phyloP scores from a whole-genome alignment of 306 rosid species.

The Rosa persica region DNA sequence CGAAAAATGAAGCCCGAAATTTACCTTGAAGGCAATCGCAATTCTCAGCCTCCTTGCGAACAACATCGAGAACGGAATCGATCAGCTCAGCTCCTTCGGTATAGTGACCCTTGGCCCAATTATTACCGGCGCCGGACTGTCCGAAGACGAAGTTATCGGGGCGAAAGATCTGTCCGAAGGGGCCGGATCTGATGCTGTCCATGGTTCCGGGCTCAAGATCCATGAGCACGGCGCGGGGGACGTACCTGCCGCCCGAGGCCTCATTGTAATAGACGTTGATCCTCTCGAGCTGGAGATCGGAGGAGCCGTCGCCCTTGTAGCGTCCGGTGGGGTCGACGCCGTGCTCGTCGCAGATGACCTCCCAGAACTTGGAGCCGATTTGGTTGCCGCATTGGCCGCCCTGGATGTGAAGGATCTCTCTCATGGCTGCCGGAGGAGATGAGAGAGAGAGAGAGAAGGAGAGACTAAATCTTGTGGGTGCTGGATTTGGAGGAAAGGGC shows the following conservation, averaged over 20 bases:
- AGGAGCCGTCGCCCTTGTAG: slow-evolving; percentile 45
- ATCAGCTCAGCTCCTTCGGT: slow-evolving; percentile 95
- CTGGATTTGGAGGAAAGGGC: slow-evolving; percentile 12
- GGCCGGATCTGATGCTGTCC: slow-evolving; percentile 98
- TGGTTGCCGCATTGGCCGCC: slow-evolving; percentile 98
- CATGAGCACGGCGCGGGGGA: slow-evolving; percentile 92
- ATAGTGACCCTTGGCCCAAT: slow-evolving; percentile 94
- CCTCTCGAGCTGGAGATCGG: slow-evolving; percentile 76
- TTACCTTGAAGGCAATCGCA: slow-evolving; percentile 91
- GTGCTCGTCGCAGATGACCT: slow-evolving; percentile 89
- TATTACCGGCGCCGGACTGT: slow-evolving; percentile 91
- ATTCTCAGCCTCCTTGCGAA: slow-evolving; percentile 91
- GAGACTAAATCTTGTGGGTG: neutral
- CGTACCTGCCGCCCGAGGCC: slow-evolving; percentile 90
- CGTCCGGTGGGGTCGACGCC: slow-evolving; percentile 80
- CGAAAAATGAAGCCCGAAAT: neutral
- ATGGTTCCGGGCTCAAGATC: slow-evolving; percentile 94
- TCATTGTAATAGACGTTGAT: slow-evolving; percentile 88
- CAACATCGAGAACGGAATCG: slow-evolving; percentile 85
- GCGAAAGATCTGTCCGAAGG: slow-evolving; percentile 82
- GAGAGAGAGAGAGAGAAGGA: neutral
- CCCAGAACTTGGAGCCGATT: slow-evolving; percentile 97
- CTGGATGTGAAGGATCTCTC: slow-evolving; percentile 86
- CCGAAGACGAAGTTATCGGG: slow-evolving; percentile 93
- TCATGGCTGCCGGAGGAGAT: slow-evolving; percentile 39